phyloP scores from a whole-genome alignment of 1,284 basidiomycete species.

The Vanrija pseudolonga region DNA sequence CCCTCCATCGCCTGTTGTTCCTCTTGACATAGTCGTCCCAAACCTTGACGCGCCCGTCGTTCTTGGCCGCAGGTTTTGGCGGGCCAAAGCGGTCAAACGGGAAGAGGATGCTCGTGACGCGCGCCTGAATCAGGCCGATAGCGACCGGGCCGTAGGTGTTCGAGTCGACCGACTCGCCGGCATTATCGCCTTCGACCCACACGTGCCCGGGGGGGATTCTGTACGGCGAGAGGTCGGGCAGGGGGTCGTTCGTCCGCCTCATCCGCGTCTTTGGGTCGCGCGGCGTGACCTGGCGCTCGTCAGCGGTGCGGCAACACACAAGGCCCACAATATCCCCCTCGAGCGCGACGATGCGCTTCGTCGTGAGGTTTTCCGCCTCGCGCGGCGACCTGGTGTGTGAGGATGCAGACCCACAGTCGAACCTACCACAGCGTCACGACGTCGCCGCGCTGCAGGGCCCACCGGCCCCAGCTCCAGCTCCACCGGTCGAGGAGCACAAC shows the following conservation, averaged over 20 bases:
- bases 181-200: constrained; percentile 57
- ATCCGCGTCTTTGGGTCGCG: constrained; percentile 6
- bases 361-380: constrained; percentile 52
- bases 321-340: constrained; percentile 52
- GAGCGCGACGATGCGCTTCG: constrained; percentile 55
- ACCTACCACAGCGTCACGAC: constrained; percentile 53
- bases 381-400: constrained; percentile 50
- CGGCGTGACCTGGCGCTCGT: constrained; percentile 42
- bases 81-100: constrained; percentile 39
- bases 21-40: no score
- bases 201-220: constrained; percentile 50
- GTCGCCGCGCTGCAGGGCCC: constrained; percentile 48
- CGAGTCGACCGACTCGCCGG: constrained; percentile 50
- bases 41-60: constrained; percentile 28
- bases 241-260: constrained; percentile 14
- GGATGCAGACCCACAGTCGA: no score
- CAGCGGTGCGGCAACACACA: neutral
- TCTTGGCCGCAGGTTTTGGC: constrained; percentile 24
- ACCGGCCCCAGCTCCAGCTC: constrained; percentile 25
- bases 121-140: constrained; percentile 48
- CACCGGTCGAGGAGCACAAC: constrained; percentile 54
- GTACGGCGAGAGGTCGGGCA: constrained; percentile 42
- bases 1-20: no score
- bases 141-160: constrained; percentile 54
- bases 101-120: constrained; percentile 51